Evolutionary conservation across 2,329 filamentous ascomycete genomes (phyloP).

Genomic region (Aspergillus uvarum): DNA sequence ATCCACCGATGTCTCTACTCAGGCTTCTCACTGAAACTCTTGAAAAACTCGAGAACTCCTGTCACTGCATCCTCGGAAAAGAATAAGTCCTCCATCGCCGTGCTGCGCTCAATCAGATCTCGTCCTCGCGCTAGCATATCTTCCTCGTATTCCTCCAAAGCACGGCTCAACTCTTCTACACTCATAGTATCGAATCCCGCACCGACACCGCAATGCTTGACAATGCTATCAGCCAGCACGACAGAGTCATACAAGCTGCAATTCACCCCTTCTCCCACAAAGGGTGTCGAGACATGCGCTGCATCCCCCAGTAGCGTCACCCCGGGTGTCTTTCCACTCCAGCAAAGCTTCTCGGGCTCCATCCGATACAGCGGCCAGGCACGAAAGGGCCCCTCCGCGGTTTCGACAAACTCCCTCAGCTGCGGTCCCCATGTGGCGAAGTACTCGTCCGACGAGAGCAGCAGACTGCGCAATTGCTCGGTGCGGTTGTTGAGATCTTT

Average conservation of each 20-base stretch:
- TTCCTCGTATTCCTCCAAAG: neutral
- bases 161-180: neutral
- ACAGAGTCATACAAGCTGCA: neutral
- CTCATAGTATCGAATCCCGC: neutral
- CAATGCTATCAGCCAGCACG: neutral
- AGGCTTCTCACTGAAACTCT: no score
- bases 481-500: neutral
- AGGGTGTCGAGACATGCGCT: conserved; percentile 30
- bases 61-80: neutral
- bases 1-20: no score
- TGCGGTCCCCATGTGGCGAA: conserved; percentile 14
- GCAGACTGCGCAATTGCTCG: neutral
- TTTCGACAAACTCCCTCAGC: conserved; percentile 18
- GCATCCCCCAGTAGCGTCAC: conserved; percentile 31
- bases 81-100: neutral
- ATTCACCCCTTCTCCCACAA: conserved; percentile 31
- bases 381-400: conserved; percentile 21
- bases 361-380: conserved; percentile 28
- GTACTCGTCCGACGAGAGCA: neutral
- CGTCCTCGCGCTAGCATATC: conserved; percentile 6
- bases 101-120: neutral
- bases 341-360: conserved; percentile 5
- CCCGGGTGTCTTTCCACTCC: conserved; percentile 2
- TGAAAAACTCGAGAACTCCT: no score
- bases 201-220: neutral